A percentile compares a stretch with the other conserved stretches of the same genome.
Conservation (phyloP, 148 eudicot genomes). For the Cornus florida region DNA sequence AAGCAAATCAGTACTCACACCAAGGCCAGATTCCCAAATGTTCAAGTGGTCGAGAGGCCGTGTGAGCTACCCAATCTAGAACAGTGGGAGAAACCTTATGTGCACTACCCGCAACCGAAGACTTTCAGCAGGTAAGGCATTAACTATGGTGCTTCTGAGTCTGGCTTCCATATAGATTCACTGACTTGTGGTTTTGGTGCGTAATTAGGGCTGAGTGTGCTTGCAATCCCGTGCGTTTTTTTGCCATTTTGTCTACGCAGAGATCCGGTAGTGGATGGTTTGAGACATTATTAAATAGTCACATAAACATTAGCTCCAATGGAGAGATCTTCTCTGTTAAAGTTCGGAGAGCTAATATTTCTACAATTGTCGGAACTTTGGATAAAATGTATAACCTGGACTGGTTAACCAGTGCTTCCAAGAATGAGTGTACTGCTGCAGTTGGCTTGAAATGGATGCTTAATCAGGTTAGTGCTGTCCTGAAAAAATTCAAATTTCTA, state of each 20-base stretch:
- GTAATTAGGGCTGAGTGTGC: constrained; percentile 71
- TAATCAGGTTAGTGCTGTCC: constrained; percentile 65
- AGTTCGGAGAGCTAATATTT: constrained; percentile 56
- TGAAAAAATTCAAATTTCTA: background rate
- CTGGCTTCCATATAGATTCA: background rate
- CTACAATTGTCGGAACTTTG: constrained; percentile 65
- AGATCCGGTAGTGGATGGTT: constrained; percentile 98
- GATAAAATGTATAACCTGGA: constrained; percentile 79
- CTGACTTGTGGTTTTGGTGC: constrained; percentile 5
- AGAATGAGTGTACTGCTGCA: constrained; percentile 93
- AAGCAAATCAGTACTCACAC: constrained; percentile 41
- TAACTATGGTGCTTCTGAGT: background rate
- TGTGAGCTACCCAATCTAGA: constrained; percentile 46
- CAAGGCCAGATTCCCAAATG: constrained; percentile 20
- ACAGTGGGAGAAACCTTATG: constrained; percentile 47
- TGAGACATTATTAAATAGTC: constrained; percentile 87
- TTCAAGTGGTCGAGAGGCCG: constrained; percentile 45
- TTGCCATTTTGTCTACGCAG: constrained; percentile 82
- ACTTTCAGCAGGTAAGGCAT: constrained; percentile 59
- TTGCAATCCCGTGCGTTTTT: constrained; percentile 80
- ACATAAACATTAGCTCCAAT: constrained; percentile 78
- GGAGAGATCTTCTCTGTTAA: constrained; percentile 89
- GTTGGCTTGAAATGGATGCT: constrained; percentile 99
- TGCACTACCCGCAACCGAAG: constrained; percentile 76
- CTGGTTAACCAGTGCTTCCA: constrained; percentile 73